Evolutionary conservation across 2,329 filamentous ascomycete species (phyloP), one percentile per base, ranked within the genome.

Genomic region (Lasiodiplodia theobromae): DNA sequence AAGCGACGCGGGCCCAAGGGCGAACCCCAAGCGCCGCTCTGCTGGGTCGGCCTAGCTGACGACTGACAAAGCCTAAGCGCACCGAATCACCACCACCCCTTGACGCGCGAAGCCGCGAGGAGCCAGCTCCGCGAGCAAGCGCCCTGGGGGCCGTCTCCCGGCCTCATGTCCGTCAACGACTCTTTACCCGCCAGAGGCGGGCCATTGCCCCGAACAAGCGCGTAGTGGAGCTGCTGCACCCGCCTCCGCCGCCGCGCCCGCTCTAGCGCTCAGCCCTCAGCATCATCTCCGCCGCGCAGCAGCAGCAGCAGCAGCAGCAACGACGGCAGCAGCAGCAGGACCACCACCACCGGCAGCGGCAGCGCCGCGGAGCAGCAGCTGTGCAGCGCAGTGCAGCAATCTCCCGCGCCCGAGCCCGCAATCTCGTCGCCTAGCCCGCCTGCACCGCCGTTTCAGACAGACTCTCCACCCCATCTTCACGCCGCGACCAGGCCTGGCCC

Each of bases 361-460:
- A 57, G 11, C 31, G 16, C 54, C 25, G 18, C 51, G 23, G 11
- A 8, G 21, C 18, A 28, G 11, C 51, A 34, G 23, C 23, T 14
- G n/a, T 21, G 31, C 31, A 40, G 16, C 21, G 23, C 38, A 4
- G 57, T 11, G n/a, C 57, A 47, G 37, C 56, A 58, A 58, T 58
- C 37, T 44, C 21, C 37, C 31, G 16, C 34, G 34, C 18, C 31
- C 28, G 23, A 31, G 21, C 21, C 37, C 34, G 31, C 37, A 62
- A 49, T 49, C 38, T 49, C 25, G 38, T 40, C 16, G 53, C 53
- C 53, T 31, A 31, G n/a, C 16, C 31, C 31, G 34, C 54, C 37
- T 60, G 56, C 56, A 60, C 56, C 56, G 56, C 56, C 38, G 57
- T 62, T 62, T 62, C 57, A 62, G 40, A 44, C 57, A 44, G 21